A percentile compares a stretch with the other conserved stretches of the same genome.
Evolutionary conservation across 257 asterid species (phyloP).

Genomic region (Solanum chilense): DNA sequence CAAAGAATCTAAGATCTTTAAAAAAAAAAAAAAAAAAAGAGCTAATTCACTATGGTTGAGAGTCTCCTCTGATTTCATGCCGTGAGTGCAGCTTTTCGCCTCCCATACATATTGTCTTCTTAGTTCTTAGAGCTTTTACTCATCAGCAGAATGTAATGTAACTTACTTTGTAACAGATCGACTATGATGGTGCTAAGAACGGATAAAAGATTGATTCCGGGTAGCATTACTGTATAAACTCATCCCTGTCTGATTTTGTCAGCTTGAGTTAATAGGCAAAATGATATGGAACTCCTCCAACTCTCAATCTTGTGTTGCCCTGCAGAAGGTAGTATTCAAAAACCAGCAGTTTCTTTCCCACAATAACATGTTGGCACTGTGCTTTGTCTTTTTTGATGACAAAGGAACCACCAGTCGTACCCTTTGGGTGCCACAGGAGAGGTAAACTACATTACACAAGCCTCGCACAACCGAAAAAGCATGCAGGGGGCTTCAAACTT

Average conservation of each 20-base stretch:
- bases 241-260: background rate
- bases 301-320: background rate
- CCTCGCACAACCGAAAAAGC: background rate
- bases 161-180: background rate
- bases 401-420: background rate
- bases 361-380: background rate
- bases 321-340: background rate
- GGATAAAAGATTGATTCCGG: background rate
- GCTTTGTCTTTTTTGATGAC: background rate
- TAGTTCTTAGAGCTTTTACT: background rate
- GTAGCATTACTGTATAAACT: background rate
- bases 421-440: background rate
- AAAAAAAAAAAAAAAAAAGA: background rate
- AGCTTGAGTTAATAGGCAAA: background rate
- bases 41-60: background rate
- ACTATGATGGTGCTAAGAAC: background rate
- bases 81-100: background rate
- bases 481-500: background rate
- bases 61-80: background rate
- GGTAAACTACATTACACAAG: background rate
- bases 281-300: background rate
- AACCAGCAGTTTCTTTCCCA: background rate
- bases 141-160: background rate
- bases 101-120: background rate
- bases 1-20: background rate